Evolutionary conservation across 192 early-diverging fungal species (phyloP).

Genomic region (Coemansia sp.): DNA sequence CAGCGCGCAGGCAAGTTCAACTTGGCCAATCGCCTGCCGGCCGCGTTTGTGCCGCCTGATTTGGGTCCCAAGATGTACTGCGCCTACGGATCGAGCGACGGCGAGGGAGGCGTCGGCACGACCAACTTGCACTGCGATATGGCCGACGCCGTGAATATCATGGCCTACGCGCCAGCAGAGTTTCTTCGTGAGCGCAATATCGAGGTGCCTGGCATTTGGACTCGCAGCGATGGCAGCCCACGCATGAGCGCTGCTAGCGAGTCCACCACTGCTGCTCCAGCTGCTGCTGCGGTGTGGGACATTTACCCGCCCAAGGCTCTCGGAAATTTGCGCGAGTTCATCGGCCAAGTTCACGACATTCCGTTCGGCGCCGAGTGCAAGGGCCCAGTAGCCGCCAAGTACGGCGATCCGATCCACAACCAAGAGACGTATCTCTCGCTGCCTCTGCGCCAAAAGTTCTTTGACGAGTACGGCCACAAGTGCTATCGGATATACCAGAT

Average conservation of each 20-base stretch:
- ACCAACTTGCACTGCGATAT: slow-evolving; percentile 81
- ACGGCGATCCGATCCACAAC: slow-evolving; percentile 67
- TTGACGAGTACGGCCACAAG: slow-evolving; percentile 14
- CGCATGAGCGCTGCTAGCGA: not conserved
- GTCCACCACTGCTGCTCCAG: not conserved
- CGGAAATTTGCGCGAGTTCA: slow-evolving; percentile 39
- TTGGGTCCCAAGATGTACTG: slow-evolving; percentile 80
- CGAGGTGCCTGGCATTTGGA: slow-evolving; percentile 15
- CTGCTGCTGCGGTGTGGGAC: slow-evolving; percentile 68
- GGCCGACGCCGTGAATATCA: slow-evolving; percentile 80
- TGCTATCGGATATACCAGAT: slow-evolving; percentile 67
- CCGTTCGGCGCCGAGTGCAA: not conserved
- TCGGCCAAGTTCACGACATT: slow-evolving; percentile 12
- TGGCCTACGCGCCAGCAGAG: slow-evolving; percentile 58
- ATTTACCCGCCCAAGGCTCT: slow-evolving; percentile 57
- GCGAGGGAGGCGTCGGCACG: slow-evolving; percentile 60
- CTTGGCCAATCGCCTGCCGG: slow-evolving; percentile 61
- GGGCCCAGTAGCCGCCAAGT: not conserved
- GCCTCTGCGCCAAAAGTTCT: slow-evolving; percentile 44
- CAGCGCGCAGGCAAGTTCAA: slow-evolving; percentile 60
- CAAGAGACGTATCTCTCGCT: slow-evolving; percentile 67
- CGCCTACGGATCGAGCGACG: slow-evolving; percentile 65
- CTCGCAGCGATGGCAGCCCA: not conserved
- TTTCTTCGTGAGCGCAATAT: slow-evolving; percentile 17
- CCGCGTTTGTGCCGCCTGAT: slow-evolving; percentile 63